These are phyloP conservation scores for Rickenella mellea DNA, from an alignment of 768 basidiomycete species.

Conservation along the genomic window DNA sequence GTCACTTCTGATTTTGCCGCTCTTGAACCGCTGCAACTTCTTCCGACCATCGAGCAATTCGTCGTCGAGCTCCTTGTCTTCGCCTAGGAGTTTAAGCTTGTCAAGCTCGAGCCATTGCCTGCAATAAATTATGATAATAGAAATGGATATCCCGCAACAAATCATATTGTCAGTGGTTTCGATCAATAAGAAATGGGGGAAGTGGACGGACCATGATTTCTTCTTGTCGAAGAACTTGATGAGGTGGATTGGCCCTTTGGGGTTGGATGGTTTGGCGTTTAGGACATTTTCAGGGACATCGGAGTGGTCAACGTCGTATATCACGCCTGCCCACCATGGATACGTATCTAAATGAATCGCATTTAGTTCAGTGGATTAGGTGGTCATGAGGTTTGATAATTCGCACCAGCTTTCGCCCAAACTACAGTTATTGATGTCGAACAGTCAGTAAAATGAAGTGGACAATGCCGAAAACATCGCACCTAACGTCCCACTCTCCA, in stretches of 20 bases:
- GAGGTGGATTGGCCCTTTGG: conserved; percentile 38
- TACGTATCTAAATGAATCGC: conserved; percentile 43
- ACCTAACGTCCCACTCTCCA: conserved; percentile 63
- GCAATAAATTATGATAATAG: conserved; percentile 4
- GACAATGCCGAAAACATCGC: conserved; percentile 1
- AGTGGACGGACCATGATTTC: conserved; percentile 52
- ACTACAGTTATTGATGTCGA: conserved; percentile 31
- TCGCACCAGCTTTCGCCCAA: conserved; percentile 74
- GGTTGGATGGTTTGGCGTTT: conserved; percentile 20
- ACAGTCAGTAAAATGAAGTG: conserved; percentile 3
- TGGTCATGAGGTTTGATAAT: not conserved
- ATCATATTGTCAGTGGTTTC: no score
- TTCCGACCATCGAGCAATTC: conserved; percentile 47
- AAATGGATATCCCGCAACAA: not conserved
- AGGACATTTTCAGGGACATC: conserved; percentile 37
- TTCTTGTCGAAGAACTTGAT: conserved; percentile 74
- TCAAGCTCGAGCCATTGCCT: conserved; percentile 58
- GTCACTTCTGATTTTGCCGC: conserved; percentile 34
- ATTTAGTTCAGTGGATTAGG: conserved; percentile 1
- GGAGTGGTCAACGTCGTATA: conserved; percentile 53
- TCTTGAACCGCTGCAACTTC: conserved; percentile 54
- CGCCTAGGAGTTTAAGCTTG: conserved; percentile 58
- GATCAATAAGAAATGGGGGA: not conserved
- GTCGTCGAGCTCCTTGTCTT: conserved; percentile 52
- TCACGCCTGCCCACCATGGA: conserved; percentile 85